Evolutionary conservation across 768 basidiomycete species (phyloP), one percentile per base, ranked within the genome.

Genomic region (Lactifluus echinatus): DNA sequence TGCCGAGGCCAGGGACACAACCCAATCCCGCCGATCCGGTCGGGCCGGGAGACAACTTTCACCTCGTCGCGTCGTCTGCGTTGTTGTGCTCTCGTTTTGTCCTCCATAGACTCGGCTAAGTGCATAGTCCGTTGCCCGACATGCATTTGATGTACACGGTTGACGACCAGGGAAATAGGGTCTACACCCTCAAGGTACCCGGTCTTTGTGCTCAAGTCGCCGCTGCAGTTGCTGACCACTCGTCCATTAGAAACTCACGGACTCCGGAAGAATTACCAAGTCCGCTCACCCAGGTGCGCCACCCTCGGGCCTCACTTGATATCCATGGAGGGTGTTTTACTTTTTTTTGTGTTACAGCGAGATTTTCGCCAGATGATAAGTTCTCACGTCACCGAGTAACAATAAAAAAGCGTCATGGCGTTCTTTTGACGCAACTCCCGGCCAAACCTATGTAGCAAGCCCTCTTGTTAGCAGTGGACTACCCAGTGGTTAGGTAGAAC

Each of bases 321-420:
- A 15, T 21, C 11, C 34, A 8, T 29, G 12, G 28, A 19, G 24
- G 12, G n/a, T 5, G 40, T 11, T 4, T 39, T 55, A 37, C 47
- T 26, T 37, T 43, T 55, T 28, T 23, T 17, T 34, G 19, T 34
- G 7, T 8, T n/a, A 11, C 57, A 96, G 95, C 95, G 15, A 93
- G 96, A 39, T 98, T 98, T 74, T 97, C 95, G 14, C 95, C 95
- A 11, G 96, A 99, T 71, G 95, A 98, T 81, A 98, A 98, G 76
- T 98, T 95, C 75, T 95, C 93, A 60, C 81, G 93, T 61, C 95
- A 99, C 68, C 88, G 96, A 59, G 93, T 98, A 59, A 96, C 93
- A 5, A 85, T 97, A 68, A 98, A 98, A 78, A 92, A 91, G 75
- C 84, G 95, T 68, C 88, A 85, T 68, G 83, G 84, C 57, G 82